Base-by-base conservation (phyloP, 83 land plant genomes). In the Picea abies region DNA sequence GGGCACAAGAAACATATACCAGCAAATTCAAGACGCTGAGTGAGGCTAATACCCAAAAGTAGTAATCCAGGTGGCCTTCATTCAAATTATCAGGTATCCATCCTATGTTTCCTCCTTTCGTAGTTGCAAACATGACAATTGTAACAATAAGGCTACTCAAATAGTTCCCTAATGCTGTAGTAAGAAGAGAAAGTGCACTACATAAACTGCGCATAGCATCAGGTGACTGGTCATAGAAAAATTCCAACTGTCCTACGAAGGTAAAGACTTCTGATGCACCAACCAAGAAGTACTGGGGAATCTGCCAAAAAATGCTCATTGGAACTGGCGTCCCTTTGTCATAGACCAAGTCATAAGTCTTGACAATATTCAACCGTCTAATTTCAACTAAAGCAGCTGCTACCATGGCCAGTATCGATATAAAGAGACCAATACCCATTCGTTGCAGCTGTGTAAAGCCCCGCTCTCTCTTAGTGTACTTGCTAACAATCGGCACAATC, bases 181-280 rank as follows among this genome's bases (percentile, higher is more conserved):
- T 89, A 41, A 90, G 83, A 15, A 87, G 77, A 0, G 85, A 82
- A 47, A 91, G 64, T 8, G 91, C 88, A 71, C 88, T 89, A n/a
- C 89, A 91, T 62, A 91, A 58, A 29, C 91, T 87, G 22, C 89
- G 76, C 88, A 90, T 90, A 63, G 88, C 87, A 75, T 92, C 92
- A 19, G 94, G 94, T 14, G 94, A 84, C 79, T 93, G 90, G 39
- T 89, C 90, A 70, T 93, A 93, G 88, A 93, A 93, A 79, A 93
- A 93, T 84, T 91, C 91, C 47, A 90, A 73, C 80, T 87, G 89
- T 19, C 92, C 92, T 17, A 92, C 82, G 20, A 86, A 88, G 9
- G 87, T 83, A 79, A 90, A 92, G n/a, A 92, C 83, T 76, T 90
- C 92, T n/a, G 90, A 68, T 5, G 85, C 85, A 3, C 94, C 92